Percentiles rank a stretch among this genome's conserved stretches.
Evolutionary conservation across 2,329 filamentous ascomycete genomes (phyloP).

Genomic region (Ophiostoma sp.): DNA sequence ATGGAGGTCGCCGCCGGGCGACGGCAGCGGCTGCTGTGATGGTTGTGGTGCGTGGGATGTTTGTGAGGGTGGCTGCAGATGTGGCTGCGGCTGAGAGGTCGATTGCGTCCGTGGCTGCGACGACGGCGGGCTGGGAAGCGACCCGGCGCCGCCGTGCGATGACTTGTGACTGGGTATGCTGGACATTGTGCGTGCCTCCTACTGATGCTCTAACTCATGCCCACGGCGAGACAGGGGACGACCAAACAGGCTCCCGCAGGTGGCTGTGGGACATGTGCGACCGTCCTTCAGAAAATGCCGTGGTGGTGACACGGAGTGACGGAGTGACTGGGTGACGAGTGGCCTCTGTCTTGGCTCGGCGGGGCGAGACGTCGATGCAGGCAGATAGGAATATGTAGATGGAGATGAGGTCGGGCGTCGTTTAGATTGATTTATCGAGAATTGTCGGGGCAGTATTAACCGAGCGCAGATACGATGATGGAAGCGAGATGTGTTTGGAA

Average conservation of each 20-base stretch:
- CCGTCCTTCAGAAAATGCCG: neutral
- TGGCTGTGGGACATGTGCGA: constrained; percentile 9
- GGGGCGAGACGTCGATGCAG: neutral
- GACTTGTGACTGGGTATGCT: neutral
- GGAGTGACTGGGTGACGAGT: neutral
- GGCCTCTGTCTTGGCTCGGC: neutral
- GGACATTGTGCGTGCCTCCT: neutral
- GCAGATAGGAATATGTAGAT: neutral
- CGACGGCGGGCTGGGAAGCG: constrained; percentile 4
- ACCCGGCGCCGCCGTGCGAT: neutral
- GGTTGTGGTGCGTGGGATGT: neutral
- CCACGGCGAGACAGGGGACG: neutral
- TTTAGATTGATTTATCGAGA: neutral
- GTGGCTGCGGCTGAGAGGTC: neutral
- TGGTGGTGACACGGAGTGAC: constrained; percentile 8
- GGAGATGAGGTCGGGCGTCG: neutral
- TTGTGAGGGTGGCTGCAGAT: neutral
- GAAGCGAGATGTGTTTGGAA: constrained; percentile 1
- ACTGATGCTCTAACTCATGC: neutral
- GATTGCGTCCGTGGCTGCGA: neutral
- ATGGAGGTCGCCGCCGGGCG: neutral
- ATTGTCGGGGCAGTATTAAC: constrained; percentile 2
- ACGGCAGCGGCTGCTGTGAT: neutral
- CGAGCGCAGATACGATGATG: neutral
- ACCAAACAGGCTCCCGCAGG: neutral